Conservation (phyloP, 108 stramenopile species). For the Skeletonema menzelii region DNA sequence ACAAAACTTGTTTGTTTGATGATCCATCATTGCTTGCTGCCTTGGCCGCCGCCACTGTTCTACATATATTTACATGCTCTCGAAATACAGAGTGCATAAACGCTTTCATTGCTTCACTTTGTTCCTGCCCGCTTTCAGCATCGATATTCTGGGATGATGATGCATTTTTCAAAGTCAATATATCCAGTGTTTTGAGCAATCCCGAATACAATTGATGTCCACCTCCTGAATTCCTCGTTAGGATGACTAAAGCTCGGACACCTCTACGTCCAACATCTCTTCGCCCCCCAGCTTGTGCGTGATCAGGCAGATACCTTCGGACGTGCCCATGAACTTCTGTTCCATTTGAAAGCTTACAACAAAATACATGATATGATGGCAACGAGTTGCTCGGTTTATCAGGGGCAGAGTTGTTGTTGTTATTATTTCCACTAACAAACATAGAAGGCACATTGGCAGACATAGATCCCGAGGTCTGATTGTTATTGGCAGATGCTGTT, state of each 20-base stretch:
- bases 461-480: not conserved
- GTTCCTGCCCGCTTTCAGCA: not conserved
- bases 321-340: constrained; percentile 43
- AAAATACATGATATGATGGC: constrained; percentile 42
- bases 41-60: constrained; percentile 14
- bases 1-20: not conserved
- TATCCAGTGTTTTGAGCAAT: constrained; percentile 38
- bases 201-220: constrained; percentile 34
- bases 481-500: not conserved
- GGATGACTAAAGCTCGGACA: constrained; percentile 40
- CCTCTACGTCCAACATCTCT: constrained; percentile 45
- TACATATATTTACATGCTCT: constrained; percentile 32
- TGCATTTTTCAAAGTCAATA: constrained; percentile 8
- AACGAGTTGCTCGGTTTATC: not conserved
- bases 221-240: constrained; percentile 45
- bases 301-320: constrained; percentile 34
- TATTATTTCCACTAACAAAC: not conserved
- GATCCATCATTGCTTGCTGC: not conserved
- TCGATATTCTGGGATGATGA: not conserved
- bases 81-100: constrained; percentile 32
- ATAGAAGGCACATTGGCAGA: not conserved
- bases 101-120: not conserved
- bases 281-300: constrained; percentile 8
- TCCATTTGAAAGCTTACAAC: constrained; percentile 31
- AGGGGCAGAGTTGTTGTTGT: not conserved